Conservation (phyloP, 2,329 filamentous ascomycete genomes). For the Cyclaneusma minus region DNA sequence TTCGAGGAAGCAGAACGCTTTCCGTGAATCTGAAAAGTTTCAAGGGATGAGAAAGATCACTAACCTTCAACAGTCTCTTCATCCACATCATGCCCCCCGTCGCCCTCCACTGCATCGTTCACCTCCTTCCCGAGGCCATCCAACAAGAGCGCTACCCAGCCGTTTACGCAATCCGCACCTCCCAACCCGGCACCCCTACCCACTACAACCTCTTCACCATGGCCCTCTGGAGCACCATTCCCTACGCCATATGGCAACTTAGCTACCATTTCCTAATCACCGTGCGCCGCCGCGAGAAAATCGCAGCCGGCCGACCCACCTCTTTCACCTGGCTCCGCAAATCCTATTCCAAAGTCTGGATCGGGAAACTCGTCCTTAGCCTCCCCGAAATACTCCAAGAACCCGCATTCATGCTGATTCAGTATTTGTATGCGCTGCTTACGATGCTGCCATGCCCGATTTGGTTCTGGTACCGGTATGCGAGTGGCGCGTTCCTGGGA, state of each 20-base stretch:
- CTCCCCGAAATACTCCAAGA: conserved; percentile 69
- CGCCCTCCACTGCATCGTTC: conserved; percentile 81
- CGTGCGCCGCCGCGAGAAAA: conserved; percentile 86
- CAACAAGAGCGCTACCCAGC: conserved; percentile 67
- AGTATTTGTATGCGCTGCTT: conserved; percentile 77
- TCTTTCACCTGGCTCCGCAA: conserved; percentile 94
- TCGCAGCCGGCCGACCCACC: conserved; percentile 85
- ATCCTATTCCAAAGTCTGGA: conserved; percentile 79
- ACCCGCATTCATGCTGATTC: conserved; percentile 86
- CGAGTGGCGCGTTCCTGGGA: conserved; percentile 61
- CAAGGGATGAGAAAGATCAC: conserved; percentile 1
- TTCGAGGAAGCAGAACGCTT: no score
- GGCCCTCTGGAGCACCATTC: conserved; percentile 87
- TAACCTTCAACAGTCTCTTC: conserved; percentile 48
- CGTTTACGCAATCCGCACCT: conserved; percentile 63
- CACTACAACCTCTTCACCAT: conserved; percentile 72
- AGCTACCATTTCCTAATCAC: conserved; percentile 91
- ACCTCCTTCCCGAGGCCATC: conserved; percentile 52
- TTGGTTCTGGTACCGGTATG: conserved; percentile 84
- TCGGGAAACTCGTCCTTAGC: conserved; percentile 70
- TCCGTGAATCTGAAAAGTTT: conserved; percentile 2
- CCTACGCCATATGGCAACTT: conserved; percentile 87
- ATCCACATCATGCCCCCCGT: conserved; percentile 99
- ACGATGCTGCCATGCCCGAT: conserved; percentile 91
- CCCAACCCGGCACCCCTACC: conserved; percentile 52